Evolutionary conservation across 2,329 filamentous ascomycete species (phyloP).

Genomic region (Phoma sp.): DNA sequence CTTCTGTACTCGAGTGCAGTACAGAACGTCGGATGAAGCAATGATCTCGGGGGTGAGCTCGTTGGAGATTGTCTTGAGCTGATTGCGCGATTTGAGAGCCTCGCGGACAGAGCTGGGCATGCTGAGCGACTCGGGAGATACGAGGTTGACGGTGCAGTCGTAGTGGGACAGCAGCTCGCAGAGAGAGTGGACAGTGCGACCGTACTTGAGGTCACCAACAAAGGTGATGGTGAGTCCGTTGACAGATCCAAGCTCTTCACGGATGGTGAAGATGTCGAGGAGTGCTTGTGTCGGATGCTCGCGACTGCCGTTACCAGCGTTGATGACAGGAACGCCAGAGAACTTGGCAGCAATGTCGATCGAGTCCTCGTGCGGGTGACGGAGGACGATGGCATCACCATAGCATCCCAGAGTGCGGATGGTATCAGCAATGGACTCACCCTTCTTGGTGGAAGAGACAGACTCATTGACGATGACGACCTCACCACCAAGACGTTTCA

Average conservation of each 20-base stretch:
- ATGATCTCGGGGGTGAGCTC: conserved; percentile 86
- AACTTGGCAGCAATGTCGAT: conserved; percentile 85
- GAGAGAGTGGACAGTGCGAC: conserved; percentile 92
- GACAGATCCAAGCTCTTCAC: conserved; percentile 94
- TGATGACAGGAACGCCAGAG: conserved; percentile 91
- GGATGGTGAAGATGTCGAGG: conserved; percentile 96
- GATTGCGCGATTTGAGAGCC: conserved; percentile 73
- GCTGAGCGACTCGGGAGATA: conserved; percentile 78
- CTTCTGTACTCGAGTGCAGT: conserved; percentile 96
- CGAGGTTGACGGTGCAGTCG: conserved; percentile 91
- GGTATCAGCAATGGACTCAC: conserved; percentile 91
- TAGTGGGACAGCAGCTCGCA: conserved; percentile 95
- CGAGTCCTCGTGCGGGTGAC: conserved; percentile 83
- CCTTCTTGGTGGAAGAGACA: conserved; percentile 90
- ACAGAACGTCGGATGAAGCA: conserved; percentile 85
- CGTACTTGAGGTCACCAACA: conserved; percentile 89
- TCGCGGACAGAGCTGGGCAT: conserved; percentile 78
- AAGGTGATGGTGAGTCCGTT: conserved; percentile 97
- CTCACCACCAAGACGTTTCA: conserved; percentile 94
- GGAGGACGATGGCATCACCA: conserved; percentile 92
- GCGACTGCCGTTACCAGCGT: conserved; percentile 92
- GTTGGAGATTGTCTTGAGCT: conserved; percentile 77
- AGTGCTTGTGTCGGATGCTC: conserved; percentile 98
- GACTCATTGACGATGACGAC: conserved; percentile 82
- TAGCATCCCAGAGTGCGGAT: conserved; percentile 94